A percentile compares a stretch with the other conserved stretches of the same genome.
Evolutionary conservation across 1,284 basidiomycete species (phyloP).

Genomic region (Ganoderma lingzhi): DNA sequence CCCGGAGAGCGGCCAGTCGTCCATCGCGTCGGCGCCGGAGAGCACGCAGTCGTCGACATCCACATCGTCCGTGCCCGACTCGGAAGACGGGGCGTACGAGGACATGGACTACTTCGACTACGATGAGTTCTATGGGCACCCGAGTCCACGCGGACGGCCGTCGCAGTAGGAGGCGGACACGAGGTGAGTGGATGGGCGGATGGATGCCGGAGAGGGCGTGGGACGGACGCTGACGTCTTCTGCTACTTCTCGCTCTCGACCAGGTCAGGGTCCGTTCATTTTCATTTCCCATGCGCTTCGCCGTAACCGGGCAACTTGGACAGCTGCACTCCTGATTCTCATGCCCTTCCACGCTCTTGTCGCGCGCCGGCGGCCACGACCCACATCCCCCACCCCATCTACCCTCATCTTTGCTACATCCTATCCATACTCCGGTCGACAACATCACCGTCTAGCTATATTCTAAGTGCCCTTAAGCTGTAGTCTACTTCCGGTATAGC

Average conservation of each 20-base stretch:
- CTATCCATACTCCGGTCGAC: slow-evolving; percentile 10
- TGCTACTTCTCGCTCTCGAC: slow-evolving; percentile 25
- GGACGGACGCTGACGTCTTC: slow-evolving; percentile 15
- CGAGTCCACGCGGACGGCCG: slow-evolving; percentile 18
- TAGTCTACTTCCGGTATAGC: slow-evolving; percentile 23
- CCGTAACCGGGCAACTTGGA: slow-evolving; percentile 38
- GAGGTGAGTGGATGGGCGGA: slow-evolving; percentile 13
- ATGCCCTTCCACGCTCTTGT: slow-evolving; percentile 16
- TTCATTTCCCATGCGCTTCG: slow-evolving; percentile 35
- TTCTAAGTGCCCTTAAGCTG: slow-evolving; percentile 4
- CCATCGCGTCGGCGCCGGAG: slow-evolving; percentile 27
- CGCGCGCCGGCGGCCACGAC: slow-evolving; percentile 3
- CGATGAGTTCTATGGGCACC: slow-evolving; percentile 19
- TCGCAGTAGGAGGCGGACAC: slow-evolving; percentile 7
- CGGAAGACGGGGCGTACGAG: slow-evolving; percentile 20
- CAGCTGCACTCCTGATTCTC: slow-evolving; percentile 32
- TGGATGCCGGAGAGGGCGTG: slow-evolving; percentile 21
- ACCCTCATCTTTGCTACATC: slow-evolving; percentile 17
- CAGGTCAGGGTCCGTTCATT: slow-evolving; percentile 21
- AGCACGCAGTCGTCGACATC: slow-evolving; percentile 30
- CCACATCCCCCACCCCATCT: background rate
- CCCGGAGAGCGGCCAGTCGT: slow-evolving; percentile 31
- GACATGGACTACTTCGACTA: slow-evolving; percentile 22
- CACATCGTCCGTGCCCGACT: slow-evolving; percentile 31
- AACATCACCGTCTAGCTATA: slow-evolving; percentile 1